Evolutionary conservation across 352 stramenopile species (phyloP).

Genomic region (Aphanomyces euteiches): DNA sequence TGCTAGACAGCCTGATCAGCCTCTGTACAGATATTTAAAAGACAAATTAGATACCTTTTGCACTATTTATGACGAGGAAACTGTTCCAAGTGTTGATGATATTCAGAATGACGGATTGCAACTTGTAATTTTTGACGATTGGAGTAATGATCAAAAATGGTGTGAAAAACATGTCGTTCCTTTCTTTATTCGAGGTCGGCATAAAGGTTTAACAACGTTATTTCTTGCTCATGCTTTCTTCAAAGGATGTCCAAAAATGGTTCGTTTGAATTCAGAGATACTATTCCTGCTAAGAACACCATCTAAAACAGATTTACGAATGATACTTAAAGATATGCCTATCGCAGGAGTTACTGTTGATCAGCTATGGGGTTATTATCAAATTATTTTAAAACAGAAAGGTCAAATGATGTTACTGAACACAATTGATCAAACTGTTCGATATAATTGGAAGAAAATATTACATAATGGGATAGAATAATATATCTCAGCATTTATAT

Average conservation of each 20-base stretch:
- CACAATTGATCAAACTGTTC: background rate
- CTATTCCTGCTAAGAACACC: background rate
- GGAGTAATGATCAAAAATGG: background rate
- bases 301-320: background rate
- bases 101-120: slow-evolving; percentile 11
- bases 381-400: background rate
- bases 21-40: slow-evolving; percentile 5
- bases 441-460: background rate
- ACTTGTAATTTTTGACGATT: slow-evolving; percentile 9
- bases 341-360: background rate
- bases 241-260: background rate
- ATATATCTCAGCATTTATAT: too few species aligned
- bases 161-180: background rate
- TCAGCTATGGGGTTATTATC: background rate
- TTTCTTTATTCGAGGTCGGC: background rate
- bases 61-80: slow-evolving; percentile 3
- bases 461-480: background rate
- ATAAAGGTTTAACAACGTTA: background rate
- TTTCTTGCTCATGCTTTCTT: background rate
- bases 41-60: slow-evolving; percentile 2
- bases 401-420: background rate
- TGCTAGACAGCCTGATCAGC: background rate
- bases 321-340: background rate
- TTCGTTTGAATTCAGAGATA: background rate
- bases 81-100: background rate